Conservation (phyloP, 805 yeast species). For the Saturnispora serradocipensis region DNA sequence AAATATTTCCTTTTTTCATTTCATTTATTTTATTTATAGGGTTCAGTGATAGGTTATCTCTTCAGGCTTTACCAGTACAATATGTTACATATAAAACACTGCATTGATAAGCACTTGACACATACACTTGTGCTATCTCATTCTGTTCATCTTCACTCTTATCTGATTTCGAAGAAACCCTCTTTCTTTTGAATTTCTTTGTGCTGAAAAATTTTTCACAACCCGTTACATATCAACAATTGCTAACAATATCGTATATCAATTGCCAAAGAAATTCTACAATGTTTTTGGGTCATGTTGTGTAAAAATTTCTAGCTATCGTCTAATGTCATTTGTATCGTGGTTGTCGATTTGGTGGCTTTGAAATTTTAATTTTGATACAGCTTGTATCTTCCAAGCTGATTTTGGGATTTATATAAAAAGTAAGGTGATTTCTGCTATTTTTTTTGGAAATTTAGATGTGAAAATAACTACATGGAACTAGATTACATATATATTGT, state of each 20-base stretch:
- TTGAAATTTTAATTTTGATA: too few relatives aligned
- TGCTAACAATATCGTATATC: too few relatives aligned
- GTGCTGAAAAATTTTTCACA: neutral
- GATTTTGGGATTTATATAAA: neutral
- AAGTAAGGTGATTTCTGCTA: neutral
- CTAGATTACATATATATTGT: too few relatives aligned
- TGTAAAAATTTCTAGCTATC: neutral
- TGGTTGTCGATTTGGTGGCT: neutral
- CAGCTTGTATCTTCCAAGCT: neutral
- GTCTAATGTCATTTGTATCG: neutral
- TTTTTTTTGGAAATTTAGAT: neutral
- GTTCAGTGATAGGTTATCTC: neutral
- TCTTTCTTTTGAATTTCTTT: neutral
- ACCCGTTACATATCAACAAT: neutral
- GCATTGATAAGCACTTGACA: neutral
- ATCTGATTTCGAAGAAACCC: neutral
- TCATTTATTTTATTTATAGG: neutral
- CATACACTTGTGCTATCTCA: neutral
- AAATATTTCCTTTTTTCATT: neutral
- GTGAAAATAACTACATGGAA: too few relatives aligned
- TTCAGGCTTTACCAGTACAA: neutral
- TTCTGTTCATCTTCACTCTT: neutral
- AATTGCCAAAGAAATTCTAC: neutral
- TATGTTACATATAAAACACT: neutral
- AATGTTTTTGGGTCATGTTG: neutral